Conservation (phyloP, 768 basidiomycete species). For the Boletus patriciae region DNA sequence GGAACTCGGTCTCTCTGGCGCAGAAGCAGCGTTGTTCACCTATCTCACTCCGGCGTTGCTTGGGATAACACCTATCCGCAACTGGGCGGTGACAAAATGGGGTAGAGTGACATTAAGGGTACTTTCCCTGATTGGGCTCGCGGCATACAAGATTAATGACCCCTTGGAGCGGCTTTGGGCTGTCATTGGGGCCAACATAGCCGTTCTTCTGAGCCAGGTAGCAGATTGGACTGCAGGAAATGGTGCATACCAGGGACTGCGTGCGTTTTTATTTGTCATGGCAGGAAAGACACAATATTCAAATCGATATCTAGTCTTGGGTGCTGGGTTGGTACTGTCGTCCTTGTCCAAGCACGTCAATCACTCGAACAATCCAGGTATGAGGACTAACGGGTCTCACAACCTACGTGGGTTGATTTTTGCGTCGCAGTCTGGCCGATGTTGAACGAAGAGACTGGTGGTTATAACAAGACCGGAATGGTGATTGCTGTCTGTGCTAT, state of each 20-base stretch:
- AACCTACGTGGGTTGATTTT: slow-evolving; percentile 1
- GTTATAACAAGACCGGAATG: slow-evolving; percentile 70
- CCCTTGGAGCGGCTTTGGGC: slow-evolving; percentile 56
- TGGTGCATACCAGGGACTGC: slow-evolving; percentile 47
- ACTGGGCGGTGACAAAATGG: slow-evolving; percentile 46
- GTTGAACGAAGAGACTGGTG: slow-evolving; percentile 60
- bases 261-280: slow-evolving; percentile 35
- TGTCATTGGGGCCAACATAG: slow-evolving; percentile 55
- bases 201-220: slow-evolving; percentile 48
- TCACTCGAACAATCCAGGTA: slow-evolving; percentile 78
- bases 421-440: slow-evolving; percentile 69
- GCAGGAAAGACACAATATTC: background rate
- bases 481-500: slow-evolving; percentile 57
- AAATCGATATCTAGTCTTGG: slow-evolving; percentile 48
- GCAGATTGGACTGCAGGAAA: slow-evolving; percentile 53
- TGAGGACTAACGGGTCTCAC: background rate
- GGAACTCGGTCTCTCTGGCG: slow-evolving; percentile 82
- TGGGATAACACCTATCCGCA: slow-evolving; percentile 42
- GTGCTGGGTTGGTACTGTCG: slow-evolving; percentile 64
- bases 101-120: slow-evolving; percentile 52
- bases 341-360: slow-evolving; percentile 75
- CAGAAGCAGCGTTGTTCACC: slow-evolving; percentile 72
- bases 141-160: slow-evolving; percentile 50
- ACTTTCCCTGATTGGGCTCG: slow-evolving; percentile 52
- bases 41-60: slow-evolving; percentile 71